phyloP scores from a whole-genome alignment of 2,329 filamentous ascomycete genomes.

The Fusarium anguioides region DNA sequence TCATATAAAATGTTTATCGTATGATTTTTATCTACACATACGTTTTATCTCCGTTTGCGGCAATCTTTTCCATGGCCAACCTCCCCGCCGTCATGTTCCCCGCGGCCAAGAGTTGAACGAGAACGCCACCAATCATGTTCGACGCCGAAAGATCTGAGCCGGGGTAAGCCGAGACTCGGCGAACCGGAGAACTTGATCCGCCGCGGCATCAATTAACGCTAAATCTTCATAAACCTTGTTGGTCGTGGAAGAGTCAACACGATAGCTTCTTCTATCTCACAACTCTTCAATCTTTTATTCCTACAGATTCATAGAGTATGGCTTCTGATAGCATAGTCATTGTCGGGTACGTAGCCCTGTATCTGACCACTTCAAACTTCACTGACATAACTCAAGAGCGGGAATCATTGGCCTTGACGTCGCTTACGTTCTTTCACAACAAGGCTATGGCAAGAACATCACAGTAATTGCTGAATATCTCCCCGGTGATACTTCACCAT shows the following conservation, averaged over 20 bases:
- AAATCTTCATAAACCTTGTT: rapidly evolving
- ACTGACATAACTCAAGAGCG: neutral
- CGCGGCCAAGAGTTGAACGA: neutral
- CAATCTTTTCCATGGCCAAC: neutral
- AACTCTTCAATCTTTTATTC: neutral
- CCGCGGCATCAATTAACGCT: no score
- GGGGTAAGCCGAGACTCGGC: neutral
- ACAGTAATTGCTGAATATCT: neutral
- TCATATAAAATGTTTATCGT: neutral
- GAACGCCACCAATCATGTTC: slow-evolving; percentile 2
- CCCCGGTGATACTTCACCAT: neutral
- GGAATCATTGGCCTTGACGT: slow-evolving; percentile 8
- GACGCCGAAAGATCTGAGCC: neutral
- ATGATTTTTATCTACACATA: neutral
- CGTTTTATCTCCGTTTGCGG: neutral
- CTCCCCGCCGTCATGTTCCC: neutral
- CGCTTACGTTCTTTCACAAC: neutral
- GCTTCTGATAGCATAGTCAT: neutral
- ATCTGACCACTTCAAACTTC: rapidly evolving
- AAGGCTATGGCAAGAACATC: neutral
- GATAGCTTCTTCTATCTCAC: neutral
- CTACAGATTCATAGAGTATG: neutral
- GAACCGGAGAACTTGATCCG: neutral
- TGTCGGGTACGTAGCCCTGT: neutral
- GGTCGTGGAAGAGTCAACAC: rapidly evolving